Conservation (phyloP, 345 rosid species). For the Kandelia obovata region DNA sequence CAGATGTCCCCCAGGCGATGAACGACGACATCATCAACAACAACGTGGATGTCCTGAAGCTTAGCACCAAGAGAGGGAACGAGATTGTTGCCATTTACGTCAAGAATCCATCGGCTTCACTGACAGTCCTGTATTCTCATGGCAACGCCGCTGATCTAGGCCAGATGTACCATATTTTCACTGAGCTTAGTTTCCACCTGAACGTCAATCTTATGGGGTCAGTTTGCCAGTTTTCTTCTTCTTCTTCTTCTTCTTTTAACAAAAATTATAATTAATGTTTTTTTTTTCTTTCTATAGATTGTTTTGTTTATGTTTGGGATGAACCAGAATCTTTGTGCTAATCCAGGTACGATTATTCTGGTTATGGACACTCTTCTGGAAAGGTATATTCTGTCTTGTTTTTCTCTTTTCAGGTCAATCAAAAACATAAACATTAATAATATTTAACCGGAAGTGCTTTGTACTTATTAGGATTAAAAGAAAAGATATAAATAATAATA, state of each 20-base stretch:
- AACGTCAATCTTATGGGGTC: slow-evolving; percentile 84
- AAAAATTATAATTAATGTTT: not conserved
- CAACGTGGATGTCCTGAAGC: slow-evolving; percentile 59
- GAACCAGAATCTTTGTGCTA: not conserved
- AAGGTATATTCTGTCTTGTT: slow-evolving; percentile 48
- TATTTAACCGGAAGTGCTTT: too few relatives aligned
- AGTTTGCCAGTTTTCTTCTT: slow-evolving; percentile 16
- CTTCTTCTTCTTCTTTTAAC: too few relatives aligned
- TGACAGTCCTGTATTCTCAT: slow-evolving; percentile 79
- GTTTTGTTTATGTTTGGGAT: not conserved
- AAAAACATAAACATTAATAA: too few relatives aligned
- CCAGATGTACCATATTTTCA: slow-evolving; percentile 62
- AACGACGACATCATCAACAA: not conserved
- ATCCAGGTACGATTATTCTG: slow-evolving; percentile 85
- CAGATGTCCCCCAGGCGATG: slow-evolving; percentile 42
- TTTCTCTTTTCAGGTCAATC: too few relatives aligned
- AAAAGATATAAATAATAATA: too few relatives aligned
- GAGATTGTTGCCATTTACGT: slow-evolving; percentile 63
- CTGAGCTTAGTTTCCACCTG: slow-evolving; percentile 67
- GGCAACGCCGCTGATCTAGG: slow-evolving; percentile 96
- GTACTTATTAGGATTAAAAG: too few relatives aligned
- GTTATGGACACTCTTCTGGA: slow-evolving; percentile 86
- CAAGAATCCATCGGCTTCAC: slow-evolving; percentile 64
- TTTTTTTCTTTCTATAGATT: slow-evolving; percentile 1
- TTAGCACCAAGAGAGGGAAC: slow-evolving; percentile 63